A percentile compares a stretch with the other conserved stretches of the same genome.
Evolutionary conservation across 257 asterid species (phyloP).

Genomic region (Gentiana dahurica): DNA sequence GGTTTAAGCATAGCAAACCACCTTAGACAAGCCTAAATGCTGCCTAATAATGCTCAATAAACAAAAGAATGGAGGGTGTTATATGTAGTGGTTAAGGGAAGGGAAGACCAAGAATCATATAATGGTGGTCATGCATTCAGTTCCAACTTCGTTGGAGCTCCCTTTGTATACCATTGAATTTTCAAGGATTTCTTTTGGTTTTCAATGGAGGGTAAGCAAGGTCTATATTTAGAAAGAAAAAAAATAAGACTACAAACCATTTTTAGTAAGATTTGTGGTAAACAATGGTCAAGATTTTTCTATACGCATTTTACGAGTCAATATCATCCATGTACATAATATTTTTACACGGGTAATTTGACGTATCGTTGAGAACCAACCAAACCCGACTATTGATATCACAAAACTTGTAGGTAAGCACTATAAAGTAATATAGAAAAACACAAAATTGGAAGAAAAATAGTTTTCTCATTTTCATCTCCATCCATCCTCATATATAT

Average conservation of each 20-base stretch:
- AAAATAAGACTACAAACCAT: neutral
- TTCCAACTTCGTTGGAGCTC: conserved; percentile 18
- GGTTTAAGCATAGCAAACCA: conserved; percentile 33
- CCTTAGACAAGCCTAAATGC: conserved; percentile 45
- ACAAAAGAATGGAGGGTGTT: conserved; percentile 13
- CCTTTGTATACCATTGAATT: neutral
- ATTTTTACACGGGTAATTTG: too few species aligned
- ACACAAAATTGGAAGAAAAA: too few species aligned
- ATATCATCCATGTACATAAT: too few species aligned
- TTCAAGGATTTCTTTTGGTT: too few species aligned
- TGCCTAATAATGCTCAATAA: conserved; percentile 20
- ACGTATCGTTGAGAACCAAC: too few species aligned
- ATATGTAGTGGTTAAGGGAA: conserved; percentile 15
- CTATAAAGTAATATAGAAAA: too few species aligned
- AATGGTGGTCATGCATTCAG: conserved; percentile 8
- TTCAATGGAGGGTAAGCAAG: too few species aligned
- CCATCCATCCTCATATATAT: too few species aligned
- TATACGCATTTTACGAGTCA: too few species aligned
- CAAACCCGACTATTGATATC: too few species aligned
- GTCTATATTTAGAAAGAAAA: neutral
- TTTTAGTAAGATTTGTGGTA: neutral
- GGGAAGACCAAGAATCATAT: conserved; percentile 15
- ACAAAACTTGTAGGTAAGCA: too few species aligned
- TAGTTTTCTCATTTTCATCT: too few species aligned
- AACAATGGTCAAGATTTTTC: neutral